Evolutionary conservation across 1,284 basidiomycete species (phyloP), one percentile per base, ranked within the genome.

Genomic region (Puccinia polysora): DNA sequence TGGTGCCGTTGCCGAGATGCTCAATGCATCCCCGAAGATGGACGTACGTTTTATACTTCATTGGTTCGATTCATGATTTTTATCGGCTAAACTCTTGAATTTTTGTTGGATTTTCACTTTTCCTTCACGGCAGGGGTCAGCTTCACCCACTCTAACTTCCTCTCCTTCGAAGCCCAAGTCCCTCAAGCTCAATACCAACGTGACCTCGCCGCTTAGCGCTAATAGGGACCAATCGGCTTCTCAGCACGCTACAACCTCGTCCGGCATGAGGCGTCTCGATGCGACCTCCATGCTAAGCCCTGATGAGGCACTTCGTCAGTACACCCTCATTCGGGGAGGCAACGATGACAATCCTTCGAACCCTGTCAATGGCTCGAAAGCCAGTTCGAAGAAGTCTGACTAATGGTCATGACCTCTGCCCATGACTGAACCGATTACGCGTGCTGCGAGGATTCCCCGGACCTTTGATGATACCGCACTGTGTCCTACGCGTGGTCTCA

Each of bases 291-390:
- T 43, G 10, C 43, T 62, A 20, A 70, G 58, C 38, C 68, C 68
- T 1, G 68, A 70, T 49, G 68, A 70, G 55, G 68, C 68, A 2
- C 25, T 70, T 2, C 56, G 56, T n/a, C 68, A 70, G 36, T 70
- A 70, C 30, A 70, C 40, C 32, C 40, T 70, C 14, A 25, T 43
- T 38, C 58, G 58, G n/a, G 58, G 38, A 5, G 36, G 38, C 18
- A n/a, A 34, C 28, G 53, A 56, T n/a, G 53, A n/a, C n/a, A n/a
- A n/a, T n/a, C n/a, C n/a, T n/a, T n/a, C n/a, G n/a, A n/a, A n/a
- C n/a, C n/a, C n/a, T n/a, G n/a, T n/a, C n/a, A n/a, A n/a, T n/a
- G n/a, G n/a, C n/a, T n/a, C n/a, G n/a, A n/a, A n/a, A n/a, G n/a
- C n/a, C n/a, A n/a, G n/a, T n/a, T n/a, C n/a, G n/a, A n/a, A n/a